Percentiles rank a stretch among this genome's conserved stretches.
phyloP scores from a whole-genome alignment of 2,329 filamentous ascomycete genomes.

The Epichloe glyceriae region DNA sequence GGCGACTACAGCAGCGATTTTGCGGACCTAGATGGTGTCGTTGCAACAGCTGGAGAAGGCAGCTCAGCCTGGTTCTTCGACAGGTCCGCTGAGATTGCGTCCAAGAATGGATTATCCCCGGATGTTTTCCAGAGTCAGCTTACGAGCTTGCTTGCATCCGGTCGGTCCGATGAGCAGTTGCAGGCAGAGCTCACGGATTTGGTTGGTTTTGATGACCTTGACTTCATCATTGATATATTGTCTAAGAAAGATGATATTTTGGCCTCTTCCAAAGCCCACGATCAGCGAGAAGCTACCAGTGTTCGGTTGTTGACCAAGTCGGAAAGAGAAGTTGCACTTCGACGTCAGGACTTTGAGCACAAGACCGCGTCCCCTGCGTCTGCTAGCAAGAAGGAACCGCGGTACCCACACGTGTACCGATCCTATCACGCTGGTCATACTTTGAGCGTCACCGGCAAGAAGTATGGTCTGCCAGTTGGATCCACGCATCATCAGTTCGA shows the following conservation, averaged over 20 bases:
- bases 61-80: constrained; percentile 58
- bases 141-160: constrained; percentile 55
- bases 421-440: constrained; percentile 74
- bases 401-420: constrained; percentile 92
- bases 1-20: constrained; percentile 54
- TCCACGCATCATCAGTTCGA: constrained; percentile 56
- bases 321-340: constrained; percentile 67
- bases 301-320: constrained; percentile 56
- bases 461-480: constrained; percentile 69
- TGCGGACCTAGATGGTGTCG: constrained; percentile 40
- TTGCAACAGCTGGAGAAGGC: constrained; percentile 16
- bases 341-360: constrained; percentile 66
- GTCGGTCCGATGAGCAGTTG: constrained; percentile 66
- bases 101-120: constrained; percentile 52
- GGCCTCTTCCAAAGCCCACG: constrained; percentile 26
- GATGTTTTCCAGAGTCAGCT: constrained; percentile 69
- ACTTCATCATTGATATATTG: constrained; percentile 86
- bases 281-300: constrained; percentile 18
- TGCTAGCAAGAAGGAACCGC: constrained; percentile 55
- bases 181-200: constrained; percentile 83
- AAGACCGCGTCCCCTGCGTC: constrained; percentile 63
- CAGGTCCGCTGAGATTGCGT: constrained; percentile 55
- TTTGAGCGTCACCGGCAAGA: constrained; percentile 64
- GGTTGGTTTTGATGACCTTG: constrained; percentile 83
- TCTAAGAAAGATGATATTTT: constrained; percentile 59